Evolutionary conservation across 1,284 basidiomycete genomes (phyloP).

Genomic region (Ceratobasidium sp.): DNA sequence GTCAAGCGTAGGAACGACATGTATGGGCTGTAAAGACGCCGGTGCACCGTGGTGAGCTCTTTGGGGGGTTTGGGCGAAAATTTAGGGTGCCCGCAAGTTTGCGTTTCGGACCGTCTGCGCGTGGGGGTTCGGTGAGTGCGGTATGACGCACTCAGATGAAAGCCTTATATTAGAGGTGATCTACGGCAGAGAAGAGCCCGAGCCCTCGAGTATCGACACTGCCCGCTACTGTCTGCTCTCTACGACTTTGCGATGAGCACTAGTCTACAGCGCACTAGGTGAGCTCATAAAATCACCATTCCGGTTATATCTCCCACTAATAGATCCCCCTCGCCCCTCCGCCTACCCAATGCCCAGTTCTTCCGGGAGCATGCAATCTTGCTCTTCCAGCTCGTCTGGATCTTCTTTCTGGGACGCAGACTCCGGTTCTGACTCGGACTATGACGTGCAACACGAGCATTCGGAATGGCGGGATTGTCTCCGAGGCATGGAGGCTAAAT

Average conservation of each 20-base stretch:
- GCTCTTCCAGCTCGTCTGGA: slow-evolving; percentile 15
- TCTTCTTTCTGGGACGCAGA: slow-evolving; percentile 18
- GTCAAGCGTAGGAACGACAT: background rate
- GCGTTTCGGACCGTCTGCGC: background rate
- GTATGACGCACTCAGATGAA: slow-evolving; percentile 14
- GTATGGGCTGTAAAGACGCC: background rate
- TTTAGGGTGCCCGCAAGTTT: background rate
- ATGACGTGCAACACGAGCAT: slow-evolving; percentile 6
- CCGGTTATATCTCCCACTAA: background rate
- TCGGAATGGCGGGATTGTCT: slow-evolving; percentile 29
- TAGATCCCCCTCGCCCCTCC: background rate
- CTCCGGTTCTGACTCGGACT: slow-evolving; percentile 5
- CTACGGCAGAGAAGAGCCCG: background rate
- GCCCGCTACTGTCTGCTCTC: background rate
- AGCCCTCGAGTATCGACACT: background rate
- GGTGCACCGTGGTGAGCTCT: background rate
- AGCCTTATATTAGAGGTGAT: slow-evolving; percentile 1
- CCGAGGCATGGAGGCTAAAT: slow-evolving; percentile 28
- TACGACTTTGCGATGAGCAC: background rate
- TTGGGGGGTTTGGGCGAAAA: background rate
- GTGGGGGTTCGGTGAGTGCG: background rate
- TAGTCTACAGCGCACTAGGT: background rate
- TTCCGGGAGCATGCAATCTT: slow-evolving; percentile 5
- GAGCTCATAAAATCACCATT: background rate
- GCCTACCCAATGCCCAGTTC: background rate